Conservation (phyloP, 768 basidiomycete genomes). For the Trametes elegans region DNA sequence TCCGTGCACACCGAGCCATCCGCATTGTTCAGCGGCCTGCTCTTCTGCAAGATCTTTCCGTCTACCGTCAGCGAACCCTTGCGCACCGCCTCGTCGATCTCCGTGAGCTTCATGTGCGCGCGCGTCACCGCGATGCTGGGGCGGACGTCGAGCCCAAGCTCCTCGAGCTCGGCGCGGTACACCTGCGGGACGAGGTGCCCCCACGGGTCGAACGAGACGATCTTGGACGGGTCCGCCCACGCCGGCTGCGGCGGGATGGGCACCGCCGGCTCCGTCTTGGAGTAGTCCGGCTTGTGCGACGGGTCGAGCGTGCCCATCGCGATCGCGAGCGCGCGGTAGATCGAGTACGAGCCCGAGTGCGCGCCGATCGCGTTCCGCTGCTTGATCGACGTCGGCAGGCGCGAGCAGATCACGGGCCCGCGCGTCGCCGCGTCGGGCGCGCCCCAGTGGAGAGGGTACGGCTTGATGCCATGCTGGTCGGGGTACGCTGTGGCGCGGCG, state of each 20-base stretch:
- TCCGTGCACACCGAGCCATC: constrained; percentile 58
- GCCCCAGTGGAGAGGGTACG: constrained; percentile 82
- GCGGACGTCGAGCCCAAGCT: constrained; percentile 74
- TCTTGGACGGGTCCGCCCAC: constrained; percentile 77
- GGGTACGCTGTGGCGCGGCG: constrained; percentile 61
- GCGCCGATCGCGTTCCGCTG: constrained; percentile 92
- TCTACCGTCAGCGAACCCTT: constrained; percentile 75
- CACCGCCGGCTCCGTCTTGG: constrained; percentile 82
- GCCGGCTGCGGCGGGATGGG: constrained; percentile 69
- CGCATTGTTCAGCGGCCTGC: constrained; percentile 56
- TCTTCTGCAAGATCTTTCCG: constrained; percentile 77
- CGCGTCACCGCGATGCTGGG: constrained; percentile 93
- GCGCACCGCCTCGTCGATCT: constrained; percentile 80
- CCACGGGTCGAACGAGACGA: constrained; percentile 93
- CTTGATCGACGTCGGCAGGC: constrained; percentile 81
- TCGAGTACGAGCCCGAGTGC: constrained; percentile 90
- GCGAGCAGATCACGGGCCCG: constrained; percentile 87
- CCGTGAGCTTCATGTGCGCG: constrained; percentile 92
- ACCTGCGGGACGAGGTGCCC: constrained; percentile 82
- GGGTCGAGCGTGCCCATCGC: constrained; percentile 84
- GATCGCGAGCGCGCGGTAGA: constrained; percentile 90
- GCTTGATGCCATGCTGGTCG: constrained; percentile 87
- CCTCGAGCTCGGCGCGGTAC: constrained; percentile 60
- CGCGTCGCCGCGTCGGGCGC: constrained; percentile 59
- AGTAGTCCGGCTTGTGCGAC: constrained; percentile 79